Conservation (phyloP, 306 rosid species). For the Hippophae rhamnoides region DNA sequence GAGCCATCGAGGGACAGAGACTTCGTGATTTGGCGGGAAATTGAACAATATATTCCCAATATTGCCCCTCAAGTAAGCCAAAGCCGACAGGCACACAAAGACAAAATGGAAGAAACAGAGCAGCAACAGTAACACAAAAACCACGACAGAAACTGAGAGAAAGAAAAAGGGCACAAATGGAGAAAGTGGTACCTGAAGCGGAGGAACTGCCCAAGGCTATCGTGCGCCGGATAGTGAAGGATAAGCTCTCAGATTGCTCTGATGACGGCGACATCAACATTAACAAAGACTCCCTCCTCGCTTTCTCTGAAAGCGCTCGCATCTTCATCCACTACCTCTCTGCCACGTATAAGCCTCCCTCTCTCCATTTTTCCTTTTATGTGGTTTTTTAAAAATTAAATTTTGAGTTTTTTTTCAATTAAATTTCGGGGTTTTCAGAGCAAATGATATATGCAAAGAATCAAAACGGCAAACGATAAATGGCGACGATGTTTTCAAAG, state of each 20-base stretch:
- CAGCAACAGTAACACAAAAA: no score
- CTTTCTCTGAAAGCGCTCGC: constrained; percentile 80
- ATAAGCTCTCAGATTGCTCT: constrained; percentile 63
- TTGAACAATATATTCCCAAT: no score
- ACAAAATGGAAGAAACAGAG: no score
- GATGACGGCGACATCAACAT: constrained; percentile 49
- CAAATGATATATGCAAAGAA: constrained; percentile 88
- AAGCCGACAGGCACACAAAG: no score
- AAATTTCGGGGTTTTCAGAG: constrained; percentile 30
- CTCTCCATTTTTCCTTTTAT: neutral
- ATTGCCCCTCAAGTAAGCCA: no score
- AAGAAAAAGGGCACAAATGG: constrained; percentile 27
- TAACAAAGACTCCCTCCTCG: constrained; percentile 65
- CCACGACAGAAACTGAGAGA: neutral
- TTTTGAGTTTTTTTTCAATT: neutral
- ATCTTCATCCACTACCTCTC: constrained; percentile 91
- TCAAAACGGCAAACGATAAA: constrained; percentile 78
- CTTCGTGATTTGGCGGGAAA: no score
- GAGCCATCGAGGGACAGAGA: no score
- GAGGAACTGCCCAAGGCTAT: constrained; percentile 76
- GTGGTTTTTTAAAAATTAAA: neutral
- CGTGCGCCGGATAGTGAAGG: constrained; percentile 91
- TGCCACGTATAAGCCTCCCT: constrained; percentile 48
- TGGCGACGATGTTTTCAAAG: constrained; percentile 70
- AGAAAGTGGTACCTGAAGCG: constrained; percentile 36